Base-by-base conservation (phyloP, 257 asterid species). In the Forsythia viridissima region DNA sequence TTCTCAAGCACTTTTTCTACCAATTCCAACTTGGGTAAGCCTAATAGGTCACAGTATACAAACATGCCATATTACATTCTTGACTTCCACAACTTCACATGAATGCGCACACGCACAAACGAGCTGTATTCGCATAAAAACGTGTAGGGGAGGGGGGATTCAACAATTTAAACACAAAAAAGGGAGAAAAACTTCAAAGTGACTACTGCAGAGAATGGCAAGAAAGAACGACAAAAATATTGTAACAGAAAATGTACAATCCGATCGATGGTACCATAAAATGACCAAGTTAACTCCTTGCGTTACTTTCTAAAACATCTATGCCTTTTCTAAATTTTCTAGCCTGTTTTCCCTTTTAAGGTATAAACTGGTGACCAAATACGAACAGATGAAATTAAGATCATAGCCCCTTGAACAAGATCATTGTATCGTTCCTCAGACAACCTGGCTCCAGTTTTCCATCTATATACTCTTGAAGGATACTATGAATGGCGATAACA, bases 401-500 rank as follows among this genome's bases (percentile, higher is more conserved):
- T 42, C 61, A 38, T 73, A 20, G 24, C 37, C 20, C 55, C 71
- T 34, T 44, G 38, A 76, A 52, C 69, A 38, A 43, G 67, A 73
- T 8, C 76, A 57, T 36, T 41, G 40, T 20, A 48, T 44, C 61
- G 37, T 20, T 71, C 63, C 75, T 63, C 77, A 40, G 61, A 36
- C 41, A 11, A 39, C 65, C 16, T n/a, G 40, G 69, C 42, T 38
- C 48, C 61, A 63, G 57, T 30, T 70, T 30, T 15, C 70, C 15
- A 7, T 41, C 20, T 37, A 74, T 76, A 36, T 51, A 52, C 42
- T 52, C 51, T 75, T 63, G 20, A 24, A 30, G 21, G 10, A 36
- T 34, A 39, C 80, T 59, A 70, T 8, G 79, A 75, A 11, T 21
- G 76, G 4, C 84, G 82, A 80, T 79, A 90, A 61, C 67, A 72